Evolutionary conservation across 2,329 filamentous ascomycete genomes (phyloP).

Genomic region (Fusarium vanettenii): DNA sequence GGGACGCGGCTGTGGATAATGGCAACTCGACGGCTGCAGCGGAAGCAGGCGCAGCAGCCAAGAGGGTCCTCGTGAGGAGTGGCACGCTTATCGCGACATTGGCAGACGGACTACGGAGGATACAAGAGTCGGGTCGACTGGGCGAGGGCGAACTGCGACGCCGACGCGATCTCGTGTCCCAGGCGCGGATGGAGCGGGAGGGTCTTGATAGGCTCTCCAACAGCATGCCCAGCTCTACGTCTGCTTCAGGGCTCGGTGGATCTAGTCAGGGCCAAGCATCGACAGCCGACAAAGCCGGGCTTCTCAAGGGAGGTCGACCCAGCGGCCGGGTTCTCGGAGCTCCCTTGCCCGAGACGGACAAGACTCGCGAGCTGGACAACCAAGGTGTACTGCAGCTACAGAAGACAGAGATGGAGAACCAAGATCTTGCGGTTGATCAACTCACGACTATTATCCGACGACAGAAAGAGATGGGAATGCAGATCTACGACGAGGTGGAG

Average conservation of each 20-base stretch:
- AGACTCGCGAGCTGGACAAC: constrained; percentile 82
- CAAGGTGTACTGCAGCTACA: constrained; percentile 79
- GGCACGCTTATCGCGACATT: constrained; percentile 72
- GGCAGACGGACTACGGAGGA: constrained; percentile 71
- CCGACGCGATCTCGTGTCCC: constrained; percentile 75
- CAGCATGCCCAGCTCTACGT: constrained; percentile 54
- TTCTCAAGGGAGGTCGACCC: constrained; percentile 54
- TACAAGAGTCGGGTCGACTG: constrained; percentile 66
- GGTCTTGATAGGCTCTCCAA: constrained; percentile 79
- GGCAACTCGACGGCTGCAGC: constrained; percentile 57
- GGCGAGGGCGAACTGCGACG: constrained; percentile 81
- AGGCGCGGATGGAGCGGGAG: constrained; percentile 79
- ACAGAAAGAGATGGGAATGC: constrained; percentile 81
- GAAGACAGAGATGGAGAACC: constrained; percentile 77
- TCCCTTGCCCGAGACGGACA: constrained; percentile 78
- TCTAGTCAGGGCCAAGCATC: constrained; percentile 62
- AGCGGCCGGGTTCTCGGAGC: constrained; percentile 77
- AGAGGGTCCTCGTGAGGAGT: constrained; percentile 77
- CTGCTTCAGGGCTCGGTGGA: constrained; percentile 51
- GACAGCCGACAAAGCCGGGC: constrained; percentile 60
- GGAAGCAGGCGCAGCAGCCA: constrained; percentile 79
- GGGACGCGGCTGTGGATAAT: constrained; percentile 65
- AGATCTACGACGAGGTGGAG: constrained; percentile 79
- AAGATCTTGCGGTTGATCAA: constrained; percentile 78
- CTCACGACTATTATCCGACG: constrained; percentile 76